Conservation (phyloP, 1,284 basidiomycete genomes). For the Sutorius eximius region DNA sequence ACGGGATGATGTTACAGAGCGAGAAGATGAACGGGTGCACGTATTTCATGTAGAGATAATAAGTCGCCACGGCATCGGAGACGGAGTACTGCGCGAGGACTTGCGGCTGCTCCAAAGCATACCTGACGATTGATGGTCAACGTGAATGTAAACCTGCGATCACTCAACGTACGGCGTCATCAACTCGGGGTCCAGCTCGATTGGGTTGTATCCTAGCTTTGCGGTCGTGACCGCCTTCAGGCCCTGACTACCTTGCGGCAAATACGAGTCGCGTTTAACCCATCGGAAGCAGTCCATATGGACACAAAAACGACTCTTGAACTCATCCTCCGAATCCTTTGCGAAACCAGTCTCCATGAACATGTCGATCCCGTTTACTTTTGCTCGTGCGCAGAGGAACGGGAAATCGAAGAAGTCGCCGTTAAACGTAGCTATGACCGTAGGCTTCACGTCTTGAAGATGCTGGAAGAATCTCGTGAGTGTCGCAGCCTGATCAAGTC, state of each 20-base stretch:
- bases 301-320: conserved; percentile 89
- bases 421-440: conserved; percentile 98
- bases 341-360: conserved; percentile 93
- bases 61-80: conserved; percentile 98
- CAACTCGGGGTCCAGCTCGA: conserved; percentile 96
- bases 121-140: conserved; percentile 49
- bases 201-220: conserved; percentile 96
- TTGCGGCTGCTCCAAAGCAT: conserved; percentile 96
- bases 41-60: conserved; percentile 99
- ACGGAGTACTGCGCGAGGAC: conserved; percentile 97
- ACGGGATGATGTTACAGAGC: conserved; percentile 97
- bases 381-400: conserved; percentile 89
- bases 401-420: conserved; percentile 99
- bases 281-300: conserved; percentile 99
- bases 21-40: conserved; percentile 99
- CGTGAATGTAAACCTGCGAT: neutral
- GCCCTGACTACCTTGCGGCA: conserved; percentile 98
- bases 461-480: conserved; percentile 93
- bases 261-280: conserved; percentile 99
- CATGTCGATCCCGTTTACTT: conserved; percentile 94
- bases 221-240: conserved; percentile 97
- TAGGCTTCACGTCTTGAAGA: conserved; percentile 90
- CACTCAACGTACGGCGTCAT: conserved; percentile 87
- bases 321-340: conserved; percentile 92
- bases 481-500: conserved; percentile 57